phyloP scores from a whole-genome alignment of 805 yeast species.

The Lachancea meyersii region DNA sequence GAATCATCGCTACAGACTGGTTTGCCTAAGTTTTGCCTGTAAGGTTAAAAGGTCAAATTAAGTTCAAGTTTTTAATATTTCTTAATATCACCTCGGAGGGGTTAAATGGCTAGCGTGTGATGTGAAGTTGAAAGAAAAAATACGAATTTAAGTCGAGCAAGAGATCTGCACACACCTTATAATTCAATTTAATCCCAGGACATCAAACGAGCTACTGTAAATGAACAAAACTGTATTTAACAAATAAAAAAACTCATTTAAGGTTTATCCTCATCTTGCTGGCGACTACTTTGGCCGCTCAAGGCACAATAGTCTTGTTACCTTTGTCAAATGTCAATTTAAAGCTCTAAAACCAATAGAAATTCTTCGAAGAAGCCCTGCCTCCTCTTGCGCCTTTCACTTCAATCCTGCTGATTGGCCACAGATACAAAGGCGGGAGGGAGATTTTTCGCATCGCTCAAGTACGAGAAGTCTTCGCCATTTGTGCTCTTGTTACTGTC shows the following conservation, averaged over 20 bases:
- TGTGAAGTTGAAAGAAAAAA: too few species aligned
- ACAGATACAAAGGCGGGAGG: conserved; percentile 14
- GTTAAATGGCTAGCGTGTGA: background rate
- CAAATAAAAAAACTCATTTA: background rate
- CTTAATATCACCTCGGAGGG: background rate
- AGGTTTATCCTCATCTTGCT: too few species aligned
- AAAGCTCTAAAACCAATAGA: too few species aligned
- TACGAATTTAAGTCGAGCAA: too few species aligned
- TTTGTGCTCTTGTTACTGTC: conserved; percentile 27
- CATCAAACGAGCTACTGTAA: too few species aligned
- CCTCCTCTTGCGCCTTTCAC: background rate
- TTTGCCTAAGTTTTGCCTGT: background rate
- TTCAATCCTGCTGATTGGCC: background rate
- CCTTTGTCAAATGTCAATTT: too few species aligned
- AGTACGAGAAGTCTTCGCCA: conserved; percentile 28
- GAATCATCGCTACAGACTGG: conserved; percentile 1
- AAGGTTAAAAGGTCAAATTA: background rate
- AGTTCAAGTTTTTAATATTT: background rate
- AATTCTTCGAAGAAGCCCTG: background rate
- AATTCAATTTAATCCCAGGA: too few species aligned
- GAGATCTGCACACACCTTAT: too few species aligned
- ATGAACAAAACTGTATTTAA: background rate
- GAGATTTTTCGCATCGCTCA: conserved; percentile 11
- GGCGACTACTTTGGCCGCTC: too few species aligned
- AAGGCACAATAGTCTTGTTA: too few species aligned